Conservation (phyloP, 129 eudicot genomes). For the Artemisia annua region DNA sequence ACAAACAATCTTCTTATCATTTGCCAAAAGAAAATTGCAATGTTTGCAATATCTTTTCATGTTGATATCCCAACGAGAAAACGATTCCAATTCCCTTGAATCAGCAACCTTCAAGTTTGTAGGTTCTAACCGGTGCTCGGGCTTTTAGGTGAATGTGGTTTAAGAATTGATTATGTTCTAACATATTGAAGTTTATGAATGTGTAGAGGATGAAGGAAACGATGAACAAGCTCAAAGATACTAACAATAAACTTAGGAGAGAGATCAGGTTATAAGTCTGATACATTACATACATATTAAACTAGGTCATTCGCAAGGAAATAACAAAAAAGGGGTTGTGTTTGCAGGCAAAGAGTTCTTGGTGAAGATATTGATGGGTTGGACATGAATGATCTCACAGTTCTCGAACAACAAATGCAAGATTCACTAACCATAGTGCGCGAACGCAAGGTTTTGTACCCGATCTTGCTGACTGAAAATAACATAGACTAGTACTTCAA, state of each 20-base stretch:
- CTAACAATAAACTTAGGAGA: conserved; percentile 49
- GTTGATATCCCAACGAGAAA: too few species aligned
- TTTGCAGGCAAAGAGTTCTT: conserved; percentile 60
- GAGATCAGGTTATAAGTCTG: conserved; percentile 50
- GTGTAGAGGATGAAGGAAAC: conserved; percentile 69
- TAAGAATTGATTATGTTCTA: conserved; percentile 7
- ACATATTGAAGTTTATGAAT: conserved; percentile 3
- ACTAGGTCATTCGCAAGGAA: too few species aligned
- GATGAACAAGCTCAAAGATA: conserved; percentile 48
- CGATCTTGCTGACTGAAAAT: background rate
- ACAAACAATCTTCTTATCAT: too few species aligned
- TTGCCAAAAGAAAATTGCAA: too few species aligned
- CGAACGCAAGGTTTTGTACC: conserved; percentile 50
- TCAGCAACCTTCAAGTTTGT: too few species aligned
- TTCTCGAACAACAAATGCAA: conserved; percentile 53
- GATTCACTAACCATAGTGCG: conserved; percentile 50
- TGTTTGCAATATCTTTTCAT: too few species aligned
- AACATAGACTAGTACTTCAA: too few species aligned
- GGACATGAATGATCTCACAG: conserved; percentile 37
- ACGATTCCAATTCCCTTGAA: too few species aligned
- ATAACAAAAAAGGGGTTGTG: background rate
- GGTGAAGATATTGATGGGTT: conserved; percentile 50
- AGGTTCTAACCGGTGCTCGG: too few species aligned
- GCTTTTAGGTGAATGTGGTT: background rate
- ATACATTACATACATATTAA: background rate